Base-by-base conservation (phyloP, 2,329 filamentous ascomycete species). In the Aspergillus sp. region DNA sequence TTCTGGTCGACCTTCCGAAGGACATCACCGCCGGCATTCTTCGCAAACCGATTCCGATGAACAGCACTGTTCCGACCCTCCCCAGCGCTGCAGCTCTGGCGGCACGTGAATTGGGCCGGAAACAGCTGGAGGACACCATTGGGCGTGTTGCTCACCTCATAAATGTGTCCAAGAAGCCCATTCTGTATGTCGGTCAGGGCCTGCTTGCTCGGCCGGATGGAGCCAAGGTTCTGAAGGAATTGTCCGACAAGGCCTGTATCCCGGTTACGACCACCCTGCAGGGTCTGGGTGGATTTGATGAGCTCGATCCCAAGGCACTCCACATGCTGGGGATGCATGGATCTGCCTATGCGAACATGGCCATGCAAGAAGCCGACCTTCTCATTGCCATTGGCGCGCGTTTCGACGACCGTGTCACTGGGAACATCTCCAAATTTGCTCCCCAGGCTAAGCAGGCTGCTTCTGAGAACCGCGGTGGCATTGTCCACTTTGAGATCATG, bases 261-360 rank as follows among this genome's bases (percentile, higher is more conserved):
- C 91, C 91, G 30, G 91, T 98, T 26, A 95, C 89, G 11, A 96
- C 91, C 15, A 95, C 91, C 33, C 78, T 98, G 5, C 88, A 94
- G 53, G 91, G 88, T 48, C 76, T 98, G 6, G 91, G 91, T 50
- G 85, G 78, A 14, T 96, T 82, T 46, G 88, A 96, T 52, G 91
- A 96, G 67, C 74, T 91, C 8, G 86, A 96, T 53, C 78, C 86
- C 45, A 95, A 94, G 74, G 82, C 88, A 27, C 73, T 96, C 32
- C 88, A 96, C 67, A 98, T 98, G 91, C 78, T 96, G 17, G 91
- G 91, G 44, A 96, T 96, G 91, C 89, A 96, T 69, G 91, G 91
- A 39, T 82, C 88, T 6, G 88, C 86, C 5, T 98, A 93, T 54
- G 91, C 91, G 58, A 98, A 98, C 69, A 86, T 95, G 82, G 78